These are phyloP conservation scores for Neospora caninum DNA, from an alignment of 169 alveolate species.

Conservation along the genomic window DNA sequence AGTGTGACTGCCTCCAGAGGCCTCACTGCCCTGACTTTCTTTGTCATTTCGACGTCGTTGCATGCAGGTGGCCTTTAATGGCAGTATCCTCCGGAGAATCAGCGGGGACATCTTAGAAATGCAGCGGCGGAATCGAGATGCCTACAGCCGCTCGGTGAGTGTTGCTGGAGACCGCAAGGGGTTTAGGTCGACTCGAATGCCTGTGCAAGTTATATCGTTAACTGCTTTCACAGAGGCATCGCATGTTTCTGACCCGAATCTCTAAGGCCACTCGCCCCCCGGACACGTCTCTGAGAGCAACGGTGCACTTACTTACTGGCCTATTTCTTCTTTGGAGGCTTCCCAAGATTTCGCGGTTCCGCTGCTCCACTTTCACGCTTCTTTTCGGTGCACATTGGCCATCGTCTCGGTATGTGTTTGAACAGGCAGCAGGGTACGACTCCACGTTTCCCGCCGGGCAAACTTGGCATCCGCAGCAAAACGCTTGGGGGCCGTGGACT, in stretches of 20 bases:
- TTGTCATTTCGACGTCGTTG: not conserved
- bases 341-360: too few species aligned
- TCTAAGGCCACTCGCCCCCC: too few species aligned
- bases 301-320: too few species aligned
- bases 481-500: not conserved
- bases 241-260: too few species aligned
- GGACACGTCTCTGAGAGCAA: too few species aligned
- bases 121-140: constrained; percentile 3
- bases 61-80: not conserved
- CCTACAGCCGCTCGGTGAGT: not conserved
- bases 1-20: too few species aligned
- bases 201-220: too few species aligned
- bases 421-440: not conserved
- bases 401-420: not conserved
- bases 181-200: too few species aligned
- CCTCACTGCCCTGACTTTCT: not conserved
- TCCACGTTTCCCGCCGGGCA: not conserved
- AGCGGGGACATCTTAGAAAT: not conserved
- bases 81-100: not conserved
- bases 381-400: too few species aligned
- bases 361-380: too few species aligned
- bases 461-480: not conserved
- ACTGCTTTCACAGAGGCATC: too few species aligned
- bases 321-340: too few species aligned
- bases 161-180: not conserved